phyloP scores from a whole-genome alignment of 2,329 filamentous ascomycete species.

The Diaporthe vexans region DNA sequence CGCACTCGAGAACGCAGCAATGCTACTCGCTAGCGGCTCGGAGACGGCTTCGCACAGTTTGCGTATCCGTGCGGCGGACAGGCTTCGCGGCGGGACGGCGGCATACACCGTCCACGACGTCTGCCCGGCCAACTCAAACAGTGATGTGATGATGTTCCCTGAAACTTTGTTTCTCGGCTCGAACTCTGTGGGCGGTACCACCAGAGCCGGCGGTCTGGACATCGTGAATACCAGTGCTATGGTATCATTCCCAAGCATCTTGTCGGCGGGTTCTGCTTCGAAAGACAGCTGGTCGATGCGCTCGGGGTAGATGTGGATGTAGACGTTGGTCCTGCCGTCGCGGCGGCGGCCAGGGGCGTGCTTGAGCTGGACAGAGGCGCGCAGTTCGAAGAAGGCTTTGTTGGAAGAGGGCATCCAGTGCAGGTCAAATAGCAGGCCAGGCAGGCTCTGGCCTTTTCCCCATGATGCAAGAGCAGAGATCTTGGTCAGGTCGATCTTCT shows the following conservation, averaged over 20 bases:
- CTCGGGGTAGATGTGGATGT: slow-evolving; percentile 35
- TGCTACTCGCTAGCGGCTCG: neutral
- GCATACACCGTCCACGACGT: slow-evolving; percentile 27
- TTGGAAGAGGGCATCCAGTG: slow-evolving; percentile 32
- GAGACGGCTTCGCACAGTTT: slow-evolving; percentile 31
- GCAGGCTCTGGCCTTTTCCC: neutral
- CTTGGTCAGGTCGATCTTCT: slow-evolving; percentile 29
- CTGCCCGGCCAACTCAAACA: slow-evolving; percentile 12
- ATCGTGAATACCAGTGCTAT: slow-evolving; percentile 21
- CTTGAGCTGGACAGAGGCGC: slow-evolving; percentile 16
- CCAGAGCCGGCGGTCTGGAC: slow-evolving; percentile 21
- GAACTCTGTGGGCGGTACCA: slow-evolving; percentile 8
- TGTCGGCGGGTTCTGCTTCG: slow-evolving; percentile 11
- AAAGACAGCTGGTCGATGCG: slow-evolving; percentile 23
- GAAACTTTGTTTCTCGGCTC: slow-evolving; percentile 23
- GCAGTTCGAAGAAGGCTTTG: slow-evolving; percentile 35
- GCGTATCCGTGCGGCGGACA: slow-evolving; percentile 17
- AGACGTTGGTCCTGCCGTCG: slow-evolving; percentile 34
- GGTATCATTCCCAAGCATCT: slow-evolving; percentile 25
- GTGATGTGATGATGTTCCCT: neutral
- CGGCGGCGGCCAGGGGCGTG: neutral
- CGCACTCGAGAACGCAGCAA: slow-evolving; percentile 14
- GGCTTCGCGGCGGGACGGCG: neutral
- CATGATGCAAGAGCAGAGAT: slow-evolving; percentile 29
- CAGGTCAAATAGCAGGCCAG: slow-evolving; percentile 31